Evolutionary conservation across 2,329 filamentous ascomycete species (phyloP).

Genomic region (Tolypocladium ovalisporum): DNA sequence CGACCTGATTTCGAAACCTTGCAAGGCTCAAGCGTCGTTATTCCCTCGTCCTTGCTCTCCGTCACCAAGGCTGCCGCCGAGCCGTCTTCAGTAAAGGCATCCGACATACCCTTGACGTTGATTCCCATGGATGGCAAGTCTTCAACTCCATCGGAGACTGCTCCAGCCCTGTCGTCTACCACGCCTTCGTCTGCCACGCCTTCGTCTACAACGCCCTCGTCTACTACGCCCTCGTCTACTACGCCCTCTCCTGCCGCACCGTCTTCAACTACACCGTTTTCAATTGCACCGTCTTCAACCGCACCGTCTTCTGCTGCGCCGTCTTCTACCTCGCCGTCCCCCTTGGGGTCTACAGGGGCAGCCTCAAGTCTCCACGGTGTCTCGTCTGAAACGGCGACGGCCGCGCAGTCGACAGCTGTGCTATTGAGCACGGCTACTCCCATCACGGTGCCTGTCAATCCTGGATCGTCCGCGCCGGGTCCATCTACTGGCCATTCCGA

Average conservation of each 20-base stretch:
- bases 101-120: background rate
- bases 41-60: slow-evolving; percentile 4
- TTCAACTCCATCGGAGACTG: background rate
- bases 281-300: no score
- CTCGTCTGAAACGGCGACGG: background rate
- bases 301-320: background rate
- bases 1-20: slow-evolving; percentile 3
- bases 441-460: background rate
- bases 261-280: no score
- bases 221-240: background rate
- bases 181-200: background rate
- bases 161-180: background rate
- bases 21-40: slow-evolving; percentile 1
- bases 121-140: slow-evolving; percentile 1
- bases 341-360: background rate
- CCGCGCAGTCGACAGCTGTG: background rate
- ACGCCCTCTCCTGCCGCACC: background rate
- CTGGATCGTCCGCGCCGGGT: background rate
- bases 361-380: background rate
- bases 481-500: background rate
- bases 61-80: background rate
- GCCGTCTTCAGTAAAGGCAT: background rate
- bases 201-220: background rate
- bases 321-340: background rate
- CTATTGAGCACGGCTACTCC: background rate